Base-by-base conservation (phyloP, 1,284 basidiomycete species). In the Puccinia triticina region DNA sequence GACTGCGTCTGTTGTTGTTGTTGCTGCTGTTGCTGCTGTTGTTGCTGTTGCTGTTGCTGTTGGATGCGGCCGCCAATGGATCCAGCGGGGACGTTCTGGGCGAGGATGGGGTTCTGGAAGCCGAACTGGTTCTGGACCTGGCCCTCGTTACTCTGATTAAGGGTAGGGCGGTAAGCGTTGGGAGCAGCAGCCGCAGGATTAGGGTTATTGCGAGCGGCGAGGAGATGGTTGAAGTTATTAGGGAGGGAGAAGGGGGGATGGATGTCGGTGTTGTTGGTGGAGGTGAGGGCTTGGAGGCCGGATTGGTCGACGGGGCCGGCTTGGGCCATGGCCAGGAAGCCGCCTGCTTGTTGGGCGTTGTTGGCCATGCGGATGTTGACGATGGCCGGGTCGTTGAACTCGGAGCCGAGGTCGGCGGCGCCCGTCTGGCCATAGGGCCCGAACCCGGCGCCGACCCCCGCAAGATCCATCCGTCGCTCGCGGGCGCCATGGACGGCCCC, bases 331-430 rank as follows among this genome's bases (percentile, higher is more conserved):
- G 57, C 50, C 16, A 69, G 55, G 69, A 71, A 80, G 32, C 40
- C 40, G n/a, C n/a, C n/a, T n/a, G 26, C 66, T 34, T 67, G 64
- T 12, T 23, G 16, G 34, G 29, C 34, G 43, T 72, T 80, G 23
- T 69, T 71, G 14, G 69, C 79, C 69, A 81, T 66, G 12, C 79
- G 53, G 37, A 81, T 74, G 71, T 81, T 81, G 32, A 81, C 53
- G 40, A 81, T 81, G 21, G 79, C 79, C 8, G 79, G 79, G 40
- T 81, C 79, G 59, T 74, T 57, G 37, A 74, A 81, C 61, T 81
- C 79, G 7, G 55, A 50, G 53, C 53, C 57, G 2, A 73, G 50
- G 46, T 59, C 57, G 14, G 29, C 57, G 16, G 66, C 32, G 2
- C 64, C 46, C 16, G 48, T 50, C 46, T 79, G 77, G 2, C 43